Evolutionary conservation across 257 asterid species (phyloP), one percentile per base, ranked within the genome.

Genomic region (Verbena officinalis): DNA sequence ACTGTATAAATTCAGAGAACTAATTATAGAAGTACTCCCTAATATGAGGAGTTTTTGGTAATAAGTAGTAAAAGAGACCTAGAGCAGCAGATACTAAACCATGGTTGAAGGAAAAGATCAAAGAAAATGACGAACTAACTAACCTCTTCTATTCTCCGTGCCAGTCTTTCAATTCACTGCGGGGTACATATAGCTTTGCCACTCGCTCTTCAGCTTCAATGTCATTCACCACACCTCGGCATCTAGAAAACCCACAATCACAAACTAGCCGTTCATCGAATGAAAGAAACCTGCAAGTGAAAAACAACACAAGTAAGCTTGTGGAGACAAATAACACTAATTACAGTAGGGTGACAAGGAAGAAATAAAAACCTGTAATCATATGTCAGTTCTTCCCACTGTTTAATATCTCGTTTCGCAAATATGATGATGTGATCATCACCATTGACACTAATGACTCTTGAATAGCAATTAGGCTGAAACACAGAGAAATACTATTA

Each of bases 391-490:
- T 94, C 99, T 77, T 94, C 99, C 91, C 88, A 79, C 71, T 79
- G 87, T 50, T 77, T 73, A 62, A 94, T 80, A 64, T 94, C 96
- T 68, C 99, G 87, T 83, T 94, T 94, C 53, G 99, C 94, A 65
- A 90, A 94, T 75, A 94, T 94, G 71, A 94, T 88, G 67, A 94
- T 88, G 84, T 83, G 99, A 62, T 86, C 88, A 9, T 73, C 88
- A 54, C 83, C 84, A n/a, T 74, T 76, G 63, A 86, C 86, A 64
- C 80, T 77, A 59, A 94, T 83, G 40, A 80, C 89, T 64, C 99
- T 83, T 1, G 99, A 94, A 70, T 94, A 90, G 79, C 99, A 94
- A 77, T 94, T 94, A 39, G 99, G 96, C 99, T 94, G 96, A 68
- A 70, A 75, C 54, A 75, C 7, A 73, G 64, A 55, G 72, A 21